Evolutionary conservation across 768 basidiomycete species (phyloP).

Genomic region (Mycena floridula): DNA sequence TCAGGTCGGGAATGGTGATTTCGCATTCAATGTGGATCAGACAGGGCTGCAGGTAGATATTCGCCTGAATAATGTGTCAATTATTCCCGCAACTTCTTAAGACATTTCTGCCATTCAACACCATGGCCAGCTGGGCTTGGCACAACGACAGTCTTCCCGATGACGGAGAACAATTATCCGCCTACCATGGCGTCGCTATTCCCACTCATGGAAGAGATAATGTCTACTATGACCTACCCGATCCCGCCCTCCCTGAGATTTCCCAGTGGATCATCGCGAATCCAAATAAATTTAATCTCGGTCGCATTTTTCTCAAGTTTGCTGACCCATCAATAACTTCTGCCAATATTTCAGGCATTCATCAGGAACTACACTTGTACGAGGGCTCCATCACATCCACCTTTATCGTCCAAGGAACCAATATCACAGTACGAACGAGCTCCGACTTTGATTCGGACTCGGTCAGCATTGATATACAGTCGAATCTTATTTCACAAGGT

Average conservation of each 20-base stretch:
- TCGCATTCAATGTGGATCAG: neutral
- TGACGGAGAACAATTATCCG: neutral
- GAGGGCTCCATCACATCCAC: neutral
- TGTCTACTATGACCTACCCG: neutral
- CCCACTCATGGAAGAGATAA: neutral
- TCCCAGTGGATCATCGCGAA: slow-evolving; percentile 1
- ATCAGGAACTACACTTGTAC: neutral
- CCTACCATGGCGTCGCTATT: neutral
- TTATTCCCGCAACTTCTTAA: too few species aligned
- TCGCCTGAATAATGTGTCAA: too few species aligned
- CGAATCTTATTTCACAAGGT: neutral
- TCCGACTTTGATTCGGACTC: neutral
- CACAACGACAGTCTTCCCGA: neutral
- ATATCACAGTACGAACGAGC: neutral
- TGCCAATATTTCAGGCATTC: neutral
- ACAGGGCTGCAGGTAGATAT: neutral
- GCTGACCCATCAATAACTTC: neutral
- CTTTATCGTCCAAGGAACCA: neutral
- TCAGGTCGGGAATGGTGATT: slow-evolving; percentile 1
- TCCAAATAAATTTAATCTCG: neutral
- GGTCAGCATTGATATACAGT: neutral
- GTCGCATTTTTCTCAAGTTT: neutral
- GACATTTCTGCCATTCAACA: slow-evolving; percentile 1
- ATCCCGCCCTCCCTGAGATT: neutral
- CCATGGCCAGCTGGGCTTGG: neutral